A percentile compares a stretch with the other conserved stretches of the same genome.
phyloP scores from a whole-genome alignment of 1,139 yeast species.

The Pneumocystis canis region DNA sequence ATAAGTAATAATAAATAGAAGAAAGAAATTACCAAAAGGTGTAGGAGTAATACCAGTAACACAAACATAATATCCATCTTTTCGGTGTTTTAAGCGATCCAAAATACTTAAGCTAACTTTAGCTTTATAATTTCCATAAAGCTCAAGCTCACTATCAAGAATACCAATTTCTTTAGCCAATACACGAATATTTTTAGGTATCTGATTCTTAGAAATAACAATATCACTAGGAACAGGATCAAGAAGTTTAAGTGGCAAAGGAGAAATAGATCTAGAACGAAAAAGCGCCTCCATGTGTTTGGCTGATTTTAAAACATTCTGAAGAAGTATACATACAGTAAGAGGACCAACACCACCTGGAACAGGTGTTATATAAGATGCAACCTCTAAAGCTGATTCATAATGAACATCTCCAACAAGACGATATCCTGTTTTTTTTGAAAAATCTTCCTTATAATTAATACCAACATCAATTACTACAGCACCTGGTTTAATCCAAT shows the following conservation, averaged over 20 bases:
- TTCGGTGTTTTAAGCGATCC: slow-evolving; percentile 52
- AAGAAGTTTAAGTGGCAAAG: slow-evolving; percentile 49
- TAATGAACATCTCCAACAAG: slow-evolving; percentile 92
- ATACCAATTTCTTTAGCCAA: slow-evolving; percentile 81
- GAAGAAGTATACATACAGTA: slow-evolving; percentile 93
- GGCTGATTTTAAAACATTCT: slow-evolving; percentile 76
- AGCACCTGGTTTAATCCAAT: slow-evolving; percentile 72
- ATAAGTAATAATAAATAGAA: not conserved
- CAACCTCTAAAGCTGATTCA: slow-evolving; percentile 48
- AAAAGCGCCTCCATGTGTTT: slow-evolving; percentile 30
- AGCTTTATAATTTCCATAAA: slow-evolving; percentile 84
- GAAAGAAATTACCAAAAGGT: slow-evolving; percentile 29
- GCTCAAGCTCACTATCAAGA: slow-evolving; percentile 69
- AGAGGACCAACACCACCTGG: slow-evolving; percentile 99
- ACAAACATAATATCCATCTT: slow-evolving; percentile 75
- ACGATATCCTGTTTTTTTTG: slow-evolving; percentile 69
- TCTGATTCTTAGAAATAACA: slow-evolving; percentile 80
- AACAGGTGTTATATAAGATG: slow-evolving; percentile 78
- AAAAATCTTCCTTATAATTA: slow-evolving; percentile 63
- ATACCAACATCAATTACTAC: slow-evolving; percentile 95
- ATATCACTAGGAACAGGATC: slow-evolving; percentile 88
- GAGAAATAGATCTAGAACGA: slow-evolving; percentile 26
- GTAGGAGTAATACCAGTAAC: slow-evolving; percentile 98
- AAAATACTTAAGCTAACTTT: slow-evolving; percentile 66
- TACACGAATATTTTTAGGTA: slow-evolving; percentile 67